These are phyloP conservation scores for Blastobotrys robertii DNA, from an alignment of 805 yeast species.

Conservation along the genomic window DNA sequence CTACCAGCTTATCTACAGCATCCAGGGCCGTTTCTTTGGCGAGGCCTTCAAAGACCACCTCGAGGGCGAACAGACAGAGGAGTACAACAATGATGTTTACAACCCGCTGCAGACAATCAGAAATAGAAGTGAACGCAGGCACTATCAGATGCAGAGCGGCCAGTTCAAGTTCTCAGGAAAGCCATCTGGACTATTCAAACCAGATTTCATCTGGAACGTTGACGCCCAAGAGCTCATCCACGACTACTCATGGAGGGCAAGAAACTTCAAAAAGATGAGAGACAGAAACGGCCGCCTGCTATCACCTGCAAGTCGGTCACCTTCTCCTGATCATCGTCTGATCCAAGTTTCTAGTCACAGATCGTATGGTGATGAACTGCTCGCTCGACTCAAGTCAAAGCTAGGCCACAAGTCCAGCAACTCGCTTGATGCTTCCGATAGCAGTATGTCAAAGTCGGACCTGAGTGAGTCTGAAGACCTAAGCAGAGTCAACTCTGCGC, in stretches of 20 bases:
- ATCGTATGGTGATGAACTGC: slow-evolving; percentile 14
- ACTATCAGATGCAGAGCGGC: slow-evolving; percentile 2
- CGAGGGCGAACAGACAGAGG: slow-evolving; percentile 2
- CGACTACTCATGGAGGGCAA: slow-evolving; percentile 18
- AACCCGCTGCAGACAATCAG: slow-evolving; percentile 80
- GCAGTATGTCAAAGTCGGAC: slow-evolving; percentile 12
- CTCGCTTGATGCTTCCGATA: slow-evolving; percentile 8
- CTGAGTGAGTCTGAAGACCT: slow-evolving; percentile 9
- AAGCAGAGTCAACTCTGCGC: neutral
- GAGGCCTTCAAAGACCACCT: neutral
- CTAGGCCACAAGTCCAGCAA: slow-evolving; percentile 6
- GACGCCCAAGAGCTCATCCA: slow-evolving; percentile 19
- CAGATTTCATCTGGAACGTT: slow-evolving; percentile 16
- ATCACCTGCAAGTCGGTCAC: slow-evolving; percentile 3
- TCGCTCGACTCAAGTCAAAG: slow-evolving; percentile 13
- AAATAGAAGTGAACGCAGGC: slow-evolving; percentile 37
- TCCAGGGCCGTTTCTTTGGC: slow-evolving; percentile 7
- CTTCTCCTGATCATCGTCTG: neutral
- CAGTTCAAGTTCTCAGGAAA: neutral
- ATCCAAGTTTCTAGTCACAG: neutral
- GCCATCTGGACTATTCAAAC: neutral
- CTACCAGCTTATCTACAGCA: slow-evolving; percentile 16
- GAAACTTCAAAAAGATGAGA: slow-evolving; percentile 11
- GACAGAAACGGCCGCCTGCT: slow-evolving; percentile 13
- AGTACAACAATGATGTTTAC: slow-evolving; percentile 38